Percentiles rank a stretch among this genome's conserved stretches.
These are phyloP conservation scores for Tolypocladium endophyticum DNA, from an alignment of 2,329 filamentous ascomycete genomes.

Conservation along the genomic window DNA sequence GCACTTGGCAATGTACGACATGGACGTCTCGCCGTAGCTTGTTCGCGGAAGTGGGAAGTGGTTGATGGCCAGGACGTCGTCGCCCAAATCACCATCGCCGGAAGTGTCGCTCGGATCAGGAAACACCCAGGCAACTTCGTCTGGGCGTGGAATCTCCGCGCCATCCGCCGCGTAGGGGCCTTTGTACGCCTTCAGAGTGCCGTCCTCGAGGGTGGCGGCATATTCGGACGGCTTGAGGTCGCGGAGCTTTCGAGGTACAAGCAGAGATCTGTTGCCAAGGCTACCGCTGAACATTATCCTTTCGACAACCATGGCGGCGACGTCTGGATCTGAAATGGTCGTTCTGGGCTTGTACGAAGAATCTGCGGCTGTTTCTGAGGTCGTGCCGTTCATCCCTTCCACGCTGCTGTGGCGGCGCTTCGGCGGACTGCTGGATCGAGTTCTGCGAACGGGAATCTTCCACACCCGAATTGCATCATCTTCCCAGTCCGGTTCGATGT, in stretches of 20 bases:
- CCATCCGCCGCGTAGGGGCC: conserved; percentile 39
- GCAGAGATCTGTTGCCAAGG: conserved; percentile 10
- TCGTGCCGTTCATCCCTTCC: conserved; percentile 3
- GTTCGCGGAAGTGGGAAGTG: conserved; percentile 52
- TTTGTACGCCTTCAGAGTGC: conserved; percentile 56
- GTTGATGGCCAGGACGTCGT: conserved; percentile 11
- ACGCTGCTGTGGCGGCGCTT: conserved; percentile 20
- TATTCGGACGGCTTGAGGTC: conserved; percentile 17
- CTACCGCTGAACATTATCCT: conserved; percentile 24
- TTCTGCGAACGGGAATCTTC: conserved; percentile 51
- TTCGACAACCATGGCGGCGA: conserved; percentile 21
- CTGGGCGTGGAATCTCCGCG: conserved; percentile 7
- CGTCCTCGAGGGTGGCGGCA: conserved; percentile 51
- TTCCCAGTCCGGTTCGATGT: conserved; percentile 52
- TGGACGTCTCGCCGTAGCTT: conserved; percentile 51
- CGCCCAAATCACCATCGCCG: conserved; percentile 3
- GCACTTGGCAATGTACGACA: conserved; percentile 80
- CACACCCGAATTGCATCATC: conserved; percentile 76
- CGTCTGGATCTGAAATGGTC: conserved; percentile 16
- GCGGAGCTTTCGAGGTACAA: conserved; percentile 15
- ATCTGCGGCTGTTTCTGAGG: background rate
- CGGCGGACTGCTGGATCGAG: conserved; percentile 21
- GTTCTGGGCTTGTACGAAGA: conserved; percentile 2
- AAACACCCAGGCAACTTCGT: conserved; percentile 18
- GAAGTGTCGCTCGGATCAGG: conserved; percentile 7